Percentiles rank a stretch among this genome's conserved stretches.
Conservation (phyloP, 2,329 filamentous ascomycete species). For the Emydomyces testavorans region DNA sequence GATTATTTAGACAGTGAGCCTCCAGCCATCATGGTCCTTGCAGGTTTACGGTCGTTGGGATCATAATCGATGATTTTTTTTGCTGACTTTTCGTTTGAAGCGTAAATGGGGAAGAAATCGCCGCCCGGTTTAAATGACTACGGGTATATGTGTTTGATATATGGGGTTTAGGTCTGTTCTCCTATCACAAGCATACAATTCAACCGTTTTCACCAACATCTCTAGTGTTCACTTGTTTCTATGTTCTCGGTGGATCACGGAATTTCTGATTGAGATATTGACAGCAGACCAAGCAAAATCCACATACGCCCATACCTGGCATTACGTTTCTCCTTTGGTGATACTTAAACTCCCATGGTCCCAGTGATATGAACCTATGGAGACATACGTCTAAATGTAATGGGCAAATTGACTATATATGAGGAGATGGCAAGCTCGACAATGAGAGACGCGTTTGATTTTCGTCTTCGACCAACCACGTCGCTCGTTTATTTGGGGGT, state of each 20-base stretch:
- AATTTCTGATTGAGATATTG: too few relatives aligned
- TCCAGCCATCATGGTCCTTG: background rate
- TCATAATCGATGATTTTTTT: too few relatives aligned
- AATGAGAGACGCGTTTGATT: background rate
- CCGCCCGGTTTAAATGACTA: too few relatives aligned
- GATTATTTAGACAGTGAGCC: constrained; percentile 48
- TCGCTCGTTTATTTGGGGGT: background rate
- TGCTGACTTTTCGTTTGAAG: background rate
- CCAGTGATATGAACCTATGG: constrained; percentile 25
- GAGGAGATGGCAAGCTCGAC: background rate
- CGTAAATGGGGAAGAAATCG: too few relatives aligned
- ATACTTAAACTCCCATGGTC: constrained; percentile 9
- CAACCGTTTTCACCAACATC: too few relatives aligned
- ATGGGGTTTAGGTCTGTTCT: too few relatives aligned
- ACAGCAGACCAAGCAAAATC: too few relatives aligned
- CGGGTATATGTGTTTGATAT: too few relatives aligned
- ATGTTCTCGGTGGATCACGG: too few relatives aligned
- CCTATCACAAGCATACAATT: too few relatives aligned
- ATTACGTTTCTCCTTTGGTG: constrained; percentile 18
- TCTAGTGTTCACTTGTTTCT: too few relatives aligned
- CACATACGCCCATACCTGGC: background rate
- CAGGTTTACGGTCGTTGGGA: background rate
- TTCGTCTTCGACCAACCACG: background rate
- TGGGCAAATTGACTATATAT: constrained; percentile 22
- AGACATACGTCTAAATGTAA: constrained; percentile 38